Evolutionary conservation across 2,329 filamentous ascomycete species (phyloP), one percentile per base, ranked within the genome.

Genomic region (Aureobasidium namibiae): DNA sequence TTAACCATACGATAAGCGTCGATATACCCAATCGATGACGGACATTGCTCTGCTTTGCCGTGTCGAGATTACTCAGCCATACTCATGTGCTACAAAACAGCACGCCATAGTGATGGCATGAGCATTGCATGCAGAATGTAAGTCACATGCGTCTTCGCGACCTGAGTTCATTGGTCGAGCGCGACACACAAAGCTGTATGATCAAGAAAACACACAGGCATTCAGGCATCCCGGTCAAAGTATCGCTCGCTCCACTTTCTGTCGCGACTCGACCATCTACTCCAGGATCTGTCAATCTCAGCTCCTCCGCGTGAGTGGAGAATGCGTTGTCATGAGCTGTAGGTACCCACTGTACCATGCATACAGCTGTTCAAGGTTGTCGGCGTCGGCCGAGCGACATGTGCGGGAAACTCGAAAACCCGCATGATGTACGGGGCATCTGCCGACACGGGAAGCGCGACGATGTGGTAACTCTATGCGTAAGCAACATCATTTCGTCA

Each of bases 1-100:
- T 56, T 56, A 26, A 23, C 14, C 8, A n/a, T 26, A 44, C 52
- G 52, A 56, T 56, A 45, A 44, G 52, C 38, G 26, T 56, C 33
- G 2, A 56, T 45, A 24, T 54, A 26, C 8, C 38, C 50, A 45
- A 56, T 44, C 18, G 39, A 44, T 42, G 36, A 38, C 38, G 50
- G 31, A 24, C 46, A 44, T 29, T 8, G 6, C 41, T n/a, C 29
- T 45, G 36, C 52, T 2, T 45, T 24, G 21, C 52, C 31, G 29
- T 34, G 26, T 34, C 29, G 2, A 4, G 1, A 34, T 45, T 45
- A 56, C 23, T 56, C 39, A 36, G 39, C 52, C 16, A 24, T 16
- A 26, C 4, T 10, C 18, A n/a, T 18, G 26, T 52, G 48, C 9
- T 21, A 33, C 16, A 7, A 31, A 49, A 21, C 8, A 13, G 14